Evolutionary conservation across 495 filamentous ascomycete species (phyloP).

Genomic region (Xylaria nigripes): DNA sequence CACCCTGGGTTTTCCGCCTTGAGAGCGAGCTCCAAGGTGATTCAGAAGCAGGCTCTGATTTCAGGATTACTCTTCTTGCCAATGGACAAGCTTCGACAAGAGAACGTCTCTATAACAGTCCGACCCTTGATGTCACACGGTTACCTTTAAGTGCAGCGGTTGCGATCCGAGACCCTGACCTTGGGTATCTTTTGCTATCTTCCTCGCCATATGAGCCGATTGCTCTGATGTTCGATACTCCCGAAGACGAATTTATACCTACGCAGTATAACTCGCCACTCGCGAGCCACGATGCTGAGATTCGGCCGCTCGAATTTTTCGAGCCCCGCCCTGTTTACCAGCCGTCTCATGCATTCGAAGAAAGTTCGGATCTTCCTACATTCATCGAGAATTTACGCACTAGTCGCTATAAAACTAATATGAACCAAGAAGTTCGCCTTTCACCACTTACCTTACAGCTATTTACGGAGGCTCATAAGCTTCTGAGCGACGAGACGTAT

Average conservation of each 20-base stretch:
- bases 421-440: constrained; percentile 66
- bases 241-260: constrained; percentile 37
- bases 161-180: constrained; percentile 61
- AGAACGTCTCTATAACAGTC: constrained; percentile 49
- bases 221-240: constrained; percentile 58
- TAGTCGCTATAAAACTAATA: constrained; percentile 47
- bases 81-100: constrained; percentile 53
- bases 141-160: constrained; percentile 50
- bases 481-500: constrained; percentile 65
- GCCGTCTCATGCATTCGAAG: constrained; percentile 56
- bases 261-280: constrained; percentile 28
- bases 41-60: constrained; percentile 56
- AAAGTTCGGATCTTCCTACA: constrained; percentile 46
- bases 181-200: constrained; percentile 75
- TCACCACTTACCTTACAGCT: constrained; percentile 67
- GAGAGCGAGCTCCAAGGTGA: constrained; percentile 64
- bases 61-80: constrained; percentile 64
- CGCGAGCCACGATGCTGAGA: constrained; percentile 27
- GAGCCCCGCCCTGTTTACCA: constrained; percentile 62
- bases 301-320: constrained; percentile 31
- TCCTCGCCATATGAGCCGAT: constrained; percentile 54
- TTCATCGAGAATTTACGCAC: constrained; percentile 57
- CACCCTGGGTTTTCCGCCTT: constrained; percentile 66
- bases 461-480: constrained; percentile 67
- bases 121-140: constrained; percentile 27